These are phyloP conservation scores for Mycena kentingensis DNA, from an alignment of 768 basidiomycete species.

Conservation along the genomic window DNA sequence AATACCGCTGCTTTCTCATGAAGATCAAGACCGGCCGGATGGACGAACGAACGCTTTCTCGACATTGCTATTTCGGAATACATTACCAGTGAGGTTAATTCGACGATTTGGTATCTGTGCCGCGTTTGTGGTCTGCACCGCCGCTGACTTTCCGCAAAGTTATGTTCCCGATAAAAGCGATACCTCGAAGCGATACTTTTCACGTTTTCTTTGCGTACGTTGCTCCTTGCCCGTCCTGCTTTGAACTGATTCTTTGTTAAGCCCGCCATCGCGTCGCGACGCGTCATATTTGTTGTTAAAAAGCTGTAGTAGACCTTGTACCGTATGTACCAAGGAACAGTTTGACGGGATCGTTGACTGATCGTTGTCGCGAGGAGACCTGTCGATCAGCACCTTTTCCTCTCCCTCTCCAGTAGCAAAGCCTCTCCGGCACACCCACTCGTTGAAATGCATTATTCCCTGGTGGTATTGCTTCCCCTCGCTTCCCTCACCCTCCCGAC, in stretches of 20 bases:
- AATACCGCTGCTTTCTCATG: constrained; percentile 1
- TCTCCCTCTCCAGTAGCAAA: constrained; percentile 16
- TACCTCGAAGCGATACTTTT: too few species aligned
- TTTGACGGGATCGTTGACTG: too few species aligned
- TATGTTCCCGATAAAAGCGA: too few species aligned
- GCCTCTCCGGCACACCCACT: constrained; percentile 20
- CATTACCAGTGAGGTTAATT: constrained; percentile 14
- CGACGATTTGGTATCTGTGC: background rate
- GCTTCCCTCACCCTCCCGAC: constrained; percentile 16
- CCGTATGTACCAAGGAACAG: too few species aligned
- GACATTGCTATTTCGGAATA: constrained; percentile 23
- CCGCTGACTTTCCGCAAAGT: background rate
- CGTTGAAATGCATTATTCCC: constrained; percentile 19
- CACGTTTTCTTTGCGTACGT: too few species aligned
- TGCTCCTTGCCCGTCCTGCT: too few species aligned
- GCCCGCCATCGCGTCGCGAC: too few species aligned
- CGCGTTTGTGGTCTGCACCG: background rate
- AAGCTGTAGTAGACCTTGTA: too few species aligned
- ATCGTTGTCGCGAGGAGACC: too few species aligned
- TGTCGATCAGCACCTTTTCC: constrained; percentile 9
- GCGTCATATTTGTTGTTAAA: too few species aligned
- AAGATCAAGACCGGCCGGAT: constrained; percentile 8
- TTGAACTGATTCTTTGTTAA: too few species aligned
- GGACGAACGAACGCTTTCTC: constrained; percentile 4
- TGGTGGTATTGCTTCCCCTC: constrained; percentile 24